Conservation (phyloP, 306 rosid species). For the Cyclanthera cordifolia region DNA sequence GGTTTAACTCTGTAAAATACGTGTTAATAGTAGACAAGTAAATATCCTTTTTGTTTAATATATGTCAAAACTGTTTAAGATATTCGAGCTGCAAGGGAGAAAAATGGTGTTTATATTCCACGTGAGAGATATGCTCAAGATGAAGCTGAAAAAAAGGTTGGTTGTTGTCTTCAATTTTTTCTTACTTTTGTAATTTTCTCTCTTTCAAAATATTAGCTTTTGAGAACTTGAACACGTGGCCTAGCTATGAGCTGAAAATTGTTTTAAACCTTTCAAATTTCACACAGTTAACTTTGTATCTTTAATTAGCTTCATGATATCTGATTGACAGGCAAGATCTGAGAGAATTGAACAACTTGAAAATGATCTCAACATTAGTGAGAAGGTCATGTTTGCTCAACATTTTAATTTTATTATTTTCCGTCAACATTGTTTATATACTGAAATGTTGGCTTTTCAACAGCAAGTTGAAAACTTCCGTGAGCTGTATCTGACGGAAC, state of each 20-base stretch:
- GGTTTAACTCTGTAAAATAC: slow-evolving; percentile 1
- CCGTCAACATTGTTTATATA: neutral
- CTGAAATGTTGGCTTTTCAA: slow-evolving; percentile 13
- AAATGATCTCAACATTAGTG: slow-evolving; percentile 48
- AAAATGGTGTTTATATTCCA: slow-evolving; percentile 84
- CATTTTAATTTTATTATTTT: slow-evolving; percentile 8
- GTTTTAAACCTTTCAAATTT: neutral
- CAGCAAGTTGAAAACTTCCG: slow-evolving; percentile 66
- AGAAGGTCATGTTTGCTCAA: slow-evolving; percentile 38
- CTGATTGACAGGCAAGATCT: slow-evolving; percentile 43
- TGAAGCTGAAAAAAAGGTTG: slow-evolving; percentile 91
- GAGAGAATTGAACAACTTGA: slow-evolving; percentile 82
- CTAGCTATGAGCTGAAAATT: neutral
- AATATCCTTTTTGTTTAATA: slow-evolving; percentile 7
- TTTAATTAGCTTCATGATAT: neutral
- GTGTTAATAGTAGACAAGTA: neutral
- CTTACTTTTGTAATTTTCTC: neutral
- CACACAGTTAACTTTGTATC: neutral
- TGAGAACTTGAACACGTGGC: neutral
- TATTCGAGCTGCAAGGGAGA: slow-evolving; percentile 90
- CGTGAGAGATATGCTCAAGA: slow-evolving; percentile 75
- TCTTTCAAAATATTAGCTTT: neutral
- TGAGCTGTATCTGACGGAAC: slow-evolving; percentile 60
- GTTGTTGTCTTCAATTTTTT: neutral
- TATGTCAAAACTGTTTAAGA: slow-evolving; percentile 34